These are phyloP conservation scores for Ceriops tagal DNA, from an alignment of 345 rosid species.

Conservation along the genomic window DNA sequence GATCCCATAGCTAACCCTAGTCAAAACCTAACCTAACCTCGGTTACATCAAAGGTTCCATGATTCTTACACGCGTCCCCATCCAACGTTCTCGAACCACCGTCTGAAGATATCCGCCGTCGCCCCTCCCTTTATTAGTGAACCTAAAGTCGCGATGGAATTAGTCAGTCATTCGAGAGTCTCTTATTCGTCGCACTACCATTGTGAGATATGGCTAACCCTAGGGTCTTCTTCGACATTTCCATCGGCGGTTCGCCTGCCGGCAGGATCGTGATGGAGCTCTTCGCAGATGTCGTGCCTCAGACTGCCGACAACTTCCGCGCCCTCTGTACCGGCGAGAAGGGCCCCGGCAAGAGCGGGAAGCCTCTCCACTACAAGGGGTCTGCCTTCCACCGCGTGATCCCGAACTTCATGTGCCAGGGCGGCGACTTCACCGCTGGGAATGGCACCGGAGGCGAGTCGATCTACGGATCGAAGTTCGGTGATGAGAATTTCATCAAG, in stretches of 20 bases:
- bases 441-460: constrained; percentile 87
- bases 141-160: neutral
- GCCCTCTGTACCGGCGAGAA: constrained; percentile 87
- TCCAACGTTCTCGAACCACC: neutral
- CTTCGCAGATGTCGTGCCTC: constrained; percentile 48
- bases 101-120: neutral
- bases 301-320: constrained; percentile 79
- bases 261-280: constrained; percentile 71
- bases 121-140: neutral
- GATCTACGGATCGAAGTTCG: constrained; percentile 65
- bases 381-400: constrained; percentile 76
- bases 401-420: constrained; percentile 82
- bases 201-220: constrained; percentile 32
- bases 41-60: neutral
- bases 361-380: constrained; percentile 84
- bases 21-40: neutral
- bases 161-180: neutral
- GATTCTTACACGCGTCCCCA: neutral
- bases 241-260: constrained; percentile 41
- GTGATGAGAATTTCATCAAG: constrained; percentile 70
- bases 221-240: constrained; percentile 59
- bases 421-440: constrained; percentile 78
- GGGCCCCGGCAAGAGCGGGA: constrained; percentile 48
- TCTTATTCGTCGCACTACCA: neutral
- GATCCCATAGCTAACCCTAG: neutral